Percentiles rank a stretch among this genome's conserved stretches.
Evolutionary conservation across 208 protist genomes (phyloP).

Genomic region (Crithidia acanthocephali): DNA sequence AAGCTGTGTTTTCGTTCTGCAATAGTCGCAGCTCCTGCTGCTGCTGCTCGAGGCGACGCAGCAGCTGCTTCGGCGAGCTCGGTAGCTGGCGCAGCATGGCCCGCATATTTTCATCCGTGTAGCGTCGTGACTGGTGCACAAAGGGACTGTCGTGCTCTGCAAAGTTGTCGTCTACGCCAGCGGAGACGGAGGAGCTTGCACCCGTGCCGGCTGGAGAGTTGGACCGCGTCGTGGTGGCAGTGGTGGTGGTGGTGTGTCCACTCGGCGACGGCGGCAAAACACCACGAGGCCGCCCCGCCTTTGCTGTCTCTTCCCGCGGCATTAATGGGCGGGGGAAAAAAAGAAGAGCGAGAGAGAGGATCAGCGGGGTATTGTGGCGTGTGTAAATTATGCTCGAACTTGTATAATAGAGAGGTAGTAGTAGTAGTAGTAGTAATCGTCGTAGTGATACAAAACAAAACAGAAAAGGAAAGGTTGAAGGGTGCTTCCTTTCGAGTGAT

Average conservation of each 20-base stretch:
- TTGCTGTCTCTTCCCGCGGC: conserved; percentile 1
- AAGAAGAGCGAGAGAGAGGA: no score
- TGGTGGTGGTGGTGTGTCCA: conserved; percentile 10
- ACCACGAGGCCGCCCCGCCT: conserved; percentile 2
- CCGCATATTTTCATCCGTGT: conserved; percentile 27
- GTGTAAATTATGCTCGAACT: no score
- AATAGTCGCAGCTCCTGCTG: conserved; percentile 67
- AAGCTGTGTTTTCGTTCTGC: conserved; percentile 68
- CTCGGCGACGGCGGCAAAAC: conserved; percentile 8
- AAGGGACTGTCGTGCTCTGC: neutral
- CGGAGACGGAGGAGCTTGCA: conserved; percentile 3
- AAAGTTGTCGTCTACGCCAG: neutral
- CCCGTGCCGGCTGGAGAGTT: conserved; percentile 8
- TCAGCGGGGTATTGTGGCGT: no score
- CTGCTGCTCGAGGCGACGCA: conserved; percentile 72
- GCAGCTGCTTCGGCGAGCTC: conserved; percentile 69
- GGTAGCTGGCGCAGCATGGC: conserved; percentile 46
- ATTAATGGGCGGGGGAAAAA: conserved; percentile 4
- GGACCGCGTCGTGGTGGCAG: conserved; percentile 24
- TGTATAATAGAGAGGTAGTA: no score
- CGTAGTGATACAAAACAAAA: no score
- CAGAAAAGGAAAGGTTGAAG: no score
- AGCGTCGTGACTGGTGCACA: conserved; percentile 16
- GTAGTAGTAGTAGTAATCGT: no score
- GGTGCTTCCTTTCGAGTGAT: no score